Evolutionary conservation across 352 stramenopile genomes (phyloP).

Genomic region (Phytophthora cryptogea): DNA sequence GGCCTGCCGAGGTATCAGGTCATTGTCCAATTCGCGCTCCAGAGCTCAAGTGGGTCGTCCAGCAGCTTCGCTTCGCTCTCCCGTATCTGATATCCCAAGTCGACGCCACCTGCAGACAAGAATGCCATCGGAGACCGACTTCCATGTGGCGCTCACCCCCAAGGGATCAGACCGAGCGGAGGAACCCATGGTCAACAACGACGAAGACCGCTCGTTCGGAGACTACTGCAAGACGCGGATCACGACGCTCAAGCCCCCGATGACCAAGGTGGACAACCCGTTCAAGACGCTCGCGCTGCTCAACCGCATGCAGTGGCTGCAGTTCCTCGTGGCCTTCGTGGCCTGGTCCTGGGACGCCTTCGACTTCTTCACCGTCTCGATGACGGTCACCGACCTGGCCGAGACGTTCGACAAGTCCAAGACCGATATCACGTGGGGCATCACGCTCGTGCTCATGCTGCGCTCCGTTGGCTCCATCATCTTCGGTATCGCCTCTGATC

Average conservation of each 20-base stretch:
- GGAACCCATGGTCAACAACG: conserved; percentile 25
- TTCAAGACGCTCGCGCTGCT: conserved; percentile 34
- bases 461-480: conserved; percentile 44
- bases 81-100: not conserved
- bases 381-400: conserved; percentile 52
- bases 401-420: conserved; percentile 46
- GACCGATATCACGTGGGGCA: conserved; percentile 56
- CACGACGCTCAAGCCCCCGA: conserved; percentile 46
- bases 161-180: conserved; percentile 23
- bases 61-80: conserved; percentile 2
- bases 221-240: conserved; percentile 45
- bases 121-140: conserved; percentile 31
- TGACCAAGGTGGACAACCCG: conserved; percentile 33
- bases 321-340: conserved; percentile 41
- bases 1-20: not conserved
- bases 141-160: conserved; percentile 36
- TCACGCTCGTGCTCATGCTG: conserved; percentile 59
- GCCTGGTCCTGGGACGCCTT: conserved; percentile 57
- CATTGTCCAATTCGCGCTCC: conserved; percentile 21
- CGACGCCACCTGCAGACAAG: conserved; percentile 1
- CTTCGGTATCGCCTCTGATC: conserved; percentile 50
- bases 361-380: conserved; percentile 63
- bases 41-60: conserved; percentile 9
- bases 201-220: conserved; percentile 33
- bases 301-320: conserved; percentile 38